Conservation (phyloP, 805 yeast genomes). For the Pichia paraexigua region DNA sequence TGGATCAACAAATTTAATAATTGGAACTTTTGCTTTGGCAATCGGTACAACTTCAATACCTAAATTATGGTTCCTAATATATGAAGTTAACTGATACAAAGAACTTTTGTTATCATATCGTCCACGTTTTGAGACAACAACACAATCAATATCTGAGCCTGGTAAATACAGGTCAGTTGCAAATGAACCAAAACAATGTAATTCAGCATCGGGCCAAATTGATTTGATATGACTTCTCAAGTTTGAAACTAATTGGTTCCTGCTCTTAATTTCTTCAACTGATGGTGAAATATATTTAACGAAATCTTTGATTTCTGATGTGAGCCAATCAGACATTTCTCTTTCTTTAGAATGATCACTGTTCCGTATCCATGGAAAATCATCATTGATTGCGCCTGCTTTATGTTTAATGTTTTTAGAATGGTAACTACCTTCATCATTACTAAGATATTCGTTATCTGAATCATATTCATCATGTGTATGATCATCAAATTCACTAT, state of each 20-base stretch:
- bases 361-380: conserved; percentile 69
- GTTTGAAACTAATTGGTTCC: conserved; percentile 58
- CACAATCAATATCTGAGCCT: conserved; percentile 94
- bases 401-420: conserved; percentile 21
- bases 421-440: conserved; percentile 32
- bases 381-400: conserved; percentile 25
- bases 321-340: conserved; percentile 81
- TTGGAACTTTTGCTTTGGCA: conserved; percentile 88
- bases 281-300: conserved; percentile 83
- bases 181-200: conserved; percentile 86
- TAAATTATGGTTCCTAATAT: conserved; percentile 49
- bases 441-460: conserved; percentile 35
- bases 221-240: conserved; percentile 43
- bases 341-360: conserved; percentile 70
- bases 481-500: conserved; percentile 29
- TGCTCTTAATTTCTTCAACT: conserved; percentile 53
- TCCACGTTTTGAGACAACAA: conserved; percentile 56
- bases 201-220: conserved; percentile 73
- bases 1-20: conserved; percentile 81
- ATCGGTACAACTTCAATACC: conserved; percentile 77
- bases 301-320: conserved; percentile 78
- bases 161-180: conserved; percentile 92
- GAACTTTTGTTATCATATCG: conserved; percentile 55
- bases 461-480: conserved; percentile 6
- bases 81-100: conserved; percentile 65